Percentiles rank a stretch among this genome's conserved stretches.
Conservation (phyloP, 2,329 filamentous ascomycete genomes). For the Fusarium sp. region DNA sequence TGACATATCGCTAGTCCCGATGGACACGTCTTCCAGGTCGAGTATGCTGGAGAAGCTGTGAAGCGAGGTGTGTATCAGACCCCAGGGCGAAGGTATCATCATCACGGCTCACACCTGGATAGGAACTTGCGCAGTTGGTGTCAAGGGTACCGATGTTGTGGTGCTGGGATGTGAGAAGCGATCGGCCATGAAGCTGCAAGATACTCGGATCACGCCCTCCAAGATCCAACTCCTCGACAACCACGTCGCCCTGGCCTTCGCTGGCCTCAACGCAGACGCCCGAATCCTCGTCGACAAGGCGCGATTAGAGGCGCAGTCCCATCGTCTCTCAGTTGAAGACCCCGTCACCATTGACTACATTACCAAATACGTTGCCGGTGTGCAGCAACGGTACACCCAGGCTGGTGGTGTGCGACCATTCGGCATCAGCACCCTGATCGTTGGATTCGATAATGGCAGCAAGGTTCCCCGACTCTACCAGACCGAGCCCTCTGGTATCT, state of each 20-base stretch:
- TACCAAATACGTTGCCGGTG: constrained; percentile 97
- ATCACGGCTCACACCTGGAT: constrained; percentile 30
- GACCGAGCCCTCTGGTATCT: constrained; percentile 99
- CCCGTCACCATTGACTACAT: constrained; percentile 99
- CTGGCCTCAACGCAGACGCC: constrained; percentile 96
- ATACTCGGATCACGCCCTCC: constrained; percentile 97
- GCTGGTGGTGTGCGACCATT: constrained; percentile 98
- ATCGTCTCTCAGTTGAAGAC: constrained; percentile 96
- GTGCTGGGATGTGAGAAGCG: constrained; percentile 98
- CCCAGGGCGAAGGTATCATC: background rate
- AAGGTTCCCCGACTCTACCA: constrained; percentile 91
- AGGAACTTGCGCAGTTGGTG: constrained; percentile 98
- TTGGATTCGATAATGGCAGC: constrained; percentile 97
- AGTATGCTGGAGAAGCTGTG: constrained; percentile 98
- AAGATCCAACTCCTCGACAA: constrained; percentile 97
- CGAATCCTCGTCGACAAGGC: constrained; percentile 99
- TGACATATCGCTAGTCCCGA: constrained; percentile 81
- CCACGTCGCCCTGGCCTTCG: constrained; percentile 97
- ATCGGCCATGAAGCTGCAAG: constrained; percentile 99
- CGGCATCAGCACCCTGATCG: constrained; percentile 96
- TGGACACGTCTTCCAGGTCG: constrained; percentile 99
- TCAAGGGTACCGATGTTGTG: constrained; percentile 94
- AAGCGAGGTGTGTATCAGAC: constrained; percentile 80
- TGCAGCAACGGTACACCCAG: constrained; percentile 99
- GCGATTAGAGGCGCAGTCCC: constrained; percentile 94